Evolutionary conservation across 495 filamentous ascomycete genomes (phyloP), one percentile per base, ranked within the genome.

Genomic region (Aspergillus diversus): DNA sequence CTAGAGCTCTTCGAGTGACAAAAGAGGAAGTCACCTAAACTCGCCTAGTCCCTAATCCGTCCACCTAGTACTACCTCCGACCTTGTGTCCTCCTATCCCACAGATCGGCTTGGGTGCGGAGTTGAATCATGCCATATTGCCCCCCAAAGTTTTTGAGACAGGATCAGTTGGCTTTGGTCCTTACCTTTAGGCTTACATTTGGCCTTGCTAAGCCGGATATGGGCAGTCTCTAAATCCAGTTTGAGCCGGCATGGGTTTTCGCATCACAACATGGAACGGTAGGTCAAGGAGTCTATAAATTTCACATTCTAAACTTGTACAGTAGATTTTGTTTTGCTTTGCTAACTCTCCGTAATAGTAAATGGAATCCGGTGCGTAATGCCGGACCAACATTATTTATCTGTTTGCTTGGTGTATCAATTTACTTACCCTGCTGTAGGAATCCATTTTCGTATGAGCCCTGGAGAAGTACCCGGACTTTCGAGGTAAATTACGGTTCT

Each of bases 361-460:
- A 98, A 97, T 75, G 94, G 95, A 66, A 97, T 99, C 72, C 87
- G 92, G 89, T 93, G 76, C 57, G 80, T 70, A 9, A 7, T 4
- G 35, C 5, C 13, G 8, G 12, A 32, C 13, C 16, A n/a, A 11
- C 13, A 15, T 15, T 63, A 35, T 31, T 43, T 15, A 12, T 39
- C 1, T 32, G 16, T 13, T 9, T 21, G 17, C 13, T 33, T 5
- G 51, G 12, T 6, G 1, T 3, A 16, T 42, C 9, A 2, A 5
- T 37, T 16, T 16, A 9, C 7, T 13, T 56, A 27, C 57, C 54
- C 21, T 32, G 12, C 33, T 39, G 47, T 16, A 93, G 91, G 68
- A 98, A 99, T 72, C 95, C 95, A 11, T 97, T 99, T 73, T 86
- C 87, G 21, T 97, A 97, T 73, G 90, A 94, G 74, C 95, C 95